Base-by-base conservation (phyloP, 1,139 yeast species). In the Magnusiomyces suaveolens region DNA sequence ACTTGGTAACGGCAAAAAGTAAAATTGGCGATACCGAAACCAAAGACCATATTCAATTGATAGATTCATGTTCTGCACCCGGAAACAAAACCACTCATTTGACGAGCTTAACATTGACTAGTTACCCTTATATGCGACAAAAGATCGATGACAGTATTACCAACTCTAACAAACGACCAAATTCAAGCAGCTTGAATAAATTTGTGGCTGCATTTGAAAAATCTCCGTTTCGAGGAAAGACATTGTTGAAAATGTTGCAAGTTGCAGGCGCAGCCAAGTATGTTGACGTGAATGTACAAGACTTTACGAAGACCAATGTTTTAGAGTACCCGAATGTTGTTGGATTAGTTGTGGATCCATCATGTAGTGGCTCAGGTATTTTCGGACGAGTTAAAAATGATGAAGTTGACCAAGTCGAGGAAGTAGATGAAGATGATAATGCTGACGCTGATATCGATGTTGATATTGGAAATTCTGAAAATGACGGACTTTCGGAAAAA, bases 51-150 rank as follows among this genome's bases (percentile, higher is more conserved):
- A 51, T 54, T 21, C 52, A 53, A 18, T 62, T 89, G 6, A 86
- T 92, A 47, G 99, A 92, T 70, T 87, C 97, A 0, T 90, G 97
- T 71, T 89, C 98, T 1, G 98, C 99, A 0, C 99, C 99, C 1
- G 99, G 99, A 4, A 92, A 92, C 69, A 94, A 92, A 68, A 92
- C 99, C 0, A 87, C 97, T 0, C 97, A 90, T 70, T 73, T 84
- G 32, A 96, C 97, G 0, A 79, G 95, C 1, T 72, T 80, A 66
- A 67, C 75, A 59, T 20, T 46, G 25, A 46, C 41, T 2, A n/a
- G 18, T n/a, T 46, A 29, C 38, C 49, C 49, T n/a, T 16, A 29
- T 14, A 38, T 46, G 6, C 12, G 18, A 2, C 32, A 29, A n/a
- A 24, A 2, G 14, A 24, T 23, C 32, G 43, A 38, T 29, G 21